phyloP scores from a whole-genome alignment of 345 rosid species.

The Draba incana region DNA sequence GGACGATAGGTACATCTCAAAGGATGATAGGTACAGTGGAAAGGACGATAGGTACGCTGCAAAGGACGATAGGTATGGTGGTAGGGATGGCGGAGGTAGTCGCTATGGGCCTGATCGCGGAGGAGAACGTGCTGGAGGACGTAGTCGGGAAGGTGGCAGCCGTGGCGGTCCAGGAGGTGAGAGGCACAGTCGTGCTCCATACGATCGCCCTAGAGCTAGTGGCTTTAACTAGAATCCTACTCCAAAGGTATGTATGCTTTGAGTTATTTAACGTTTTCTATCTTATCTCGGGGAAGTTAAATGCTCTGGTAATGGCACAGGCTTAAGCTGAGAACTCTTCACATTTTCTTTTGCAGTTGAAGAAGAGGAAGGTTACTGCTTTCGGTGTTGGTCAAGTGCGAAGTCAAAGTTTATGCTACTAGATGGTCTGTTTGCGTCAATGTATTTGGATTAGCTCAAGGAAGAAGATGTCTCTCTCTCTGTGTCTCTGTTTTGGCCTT shows the following conservation, averaged over 20 bases:
- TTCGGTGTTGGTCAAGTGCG: slow-evolving; percentile 11
- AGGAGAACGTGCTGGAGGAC: slow-evolving; percentile 73
- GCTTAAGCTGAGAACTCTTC: background rate
- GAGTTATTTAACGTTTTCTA: background rate
- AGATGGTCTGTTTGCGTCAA: slow-evolving; percentile 34
- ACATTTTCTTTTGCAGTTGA: slow-evolving; percentile 24
- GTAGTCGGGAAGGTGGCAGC: slow-evolving; percentile 65
- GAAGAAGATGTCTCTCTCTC: slow-evolving; percentile 35
- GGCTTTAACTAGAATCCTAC: slow-evolving; percentile 31
- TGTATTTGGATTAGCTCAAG: slow-evolving; percentile 42
- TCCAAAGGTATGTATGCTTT: slow-evolving; percentile 26
- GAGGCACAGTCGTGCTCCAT: slow-evolving; percentile 80
- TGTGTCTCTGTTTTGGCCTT: slow-evolving; percentile 28
- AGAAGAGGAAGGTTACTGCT: slow-evolving; percentile 35
- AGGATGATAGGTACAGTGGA: slow-evolving; percentile 48
- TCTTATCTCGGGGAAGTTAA: background rate
- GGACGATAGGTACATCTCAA: slow-evolving; percentile 48
- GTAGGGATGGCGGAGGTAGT: slow-evolving; percentile 59
- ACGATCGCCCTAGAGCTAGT: slow-evolving; percentile 75
- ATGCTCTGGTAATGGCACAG: background rate
- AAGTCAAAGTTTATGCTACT: slow-evolving; percentile 17
- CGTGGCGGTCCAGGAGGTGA: slow-evolving; percentile 79
- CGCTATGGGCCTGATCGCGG: slow-evolving; percentile 85
- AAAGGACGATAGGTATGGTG: slow-evolving; percentile 55
- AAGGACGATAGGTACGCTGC: slow-evolving; percentile 47